A percentile compares a stretch with the other conserved stretches of the same genome.
phyloP scores from a whole-genome alignment of 176 grass and related monocot species.

The Microstegium vimineum region DNA sequence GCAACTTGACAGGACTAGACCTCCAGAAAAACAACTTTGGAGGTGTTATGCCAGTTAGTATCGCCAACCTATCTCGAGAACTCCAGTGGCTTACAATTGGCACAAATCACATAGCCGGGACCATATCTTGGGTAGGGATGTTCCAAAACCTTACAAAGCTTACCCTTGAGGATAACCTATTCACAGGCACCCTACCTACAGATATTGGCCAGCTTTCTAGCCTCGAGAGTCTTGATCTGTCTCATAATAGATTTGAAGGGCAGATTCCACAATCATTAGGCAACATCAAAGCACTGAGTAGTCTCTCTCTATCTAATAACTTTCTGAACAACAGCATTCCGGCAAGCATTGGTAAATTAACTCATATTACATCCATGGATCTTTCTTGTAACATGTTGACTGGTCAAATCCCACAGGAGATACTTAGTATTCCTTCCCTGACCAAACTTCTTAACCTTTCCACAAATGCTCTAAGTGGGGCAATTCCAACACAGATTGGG shows the following conservation, averaged over 20 bases:
- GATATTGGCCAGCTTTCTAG: neutral
- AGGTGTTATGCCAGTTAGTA: conserved; percentile 9
- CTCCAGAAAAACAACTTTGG: neutral
- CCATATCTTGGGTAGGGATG: neutral
- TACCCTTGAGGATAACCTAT: neutral
- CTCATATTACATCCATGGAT: neutral
- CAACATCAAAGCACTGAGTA: neutral
- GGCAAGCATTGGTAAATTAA: conserved; percentile 13
- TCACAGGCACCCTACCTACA: neutral
- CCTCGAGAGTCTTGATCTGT: neutral
- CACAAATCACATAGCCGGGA: neutral
- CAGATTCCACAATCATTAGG: conserved; percentile 4
- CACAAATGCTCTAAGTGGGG: conserved; percentile 1
- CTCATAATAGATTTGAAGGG: neutral
- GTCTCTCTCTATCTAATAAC: neutral
- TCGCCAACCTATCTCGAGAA: neutral
- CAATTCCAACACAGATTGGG: conserved; percentile 15
- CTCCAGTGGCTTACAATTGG: neutral
- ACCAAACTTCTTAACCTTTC: conserved; percentile 13
- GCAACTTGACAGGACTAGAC: neutral
- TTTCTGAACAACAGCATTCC: neutral
- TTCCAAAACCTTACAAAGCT: neutral
- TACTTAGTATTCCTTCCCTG: conserved; percentile 15
- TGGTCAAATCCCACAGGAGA: conserved; percentile 8
- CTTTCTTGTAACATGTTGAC: conserved; percentile 11